phyloP scores from a whole-genome alignment of 1,139 yeast species.

The Meyerozyma smithsonii region DNA sequence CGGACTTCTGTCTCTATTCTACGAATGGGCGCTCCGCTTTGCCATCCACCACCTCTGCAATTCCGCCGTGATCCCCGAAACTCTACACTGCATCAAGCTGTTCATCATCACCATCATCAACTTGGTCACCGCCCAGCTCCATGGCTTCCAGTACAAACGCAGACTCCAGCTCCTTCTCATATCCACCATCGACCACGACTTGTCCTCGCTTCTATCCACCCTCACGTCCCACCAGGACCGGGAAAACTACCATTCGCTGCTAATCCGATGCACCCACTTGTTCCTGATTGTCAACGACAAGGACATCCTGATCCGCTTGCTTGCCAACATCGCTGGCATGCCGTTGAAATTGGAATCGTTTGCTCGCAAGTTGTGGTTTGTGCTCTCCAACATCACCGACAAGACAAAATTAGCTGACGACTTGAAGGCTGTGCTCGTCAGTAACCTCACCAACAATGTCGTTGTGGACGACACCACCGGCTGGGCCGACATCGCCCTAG shows the following conservation, averaged over 20 bases:
- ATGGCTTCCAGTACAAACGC: slow-evolving; percentile 22
- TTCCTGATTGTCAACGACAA: slow-evolving; percentile 34
- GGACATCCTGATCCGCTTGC: slow-evolving; percentile 30
- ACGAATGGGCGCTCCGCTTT: slow-evolving; percentile 31
- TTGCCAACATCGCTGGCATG: slow-evolving; percentile 17
- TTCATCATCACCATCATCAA: slow-evolving; percentile 30
- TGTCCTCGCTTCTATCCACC: slow-evolving; percentile 5
- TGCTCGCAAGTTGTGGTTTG: slow-evolving; percentile 33
- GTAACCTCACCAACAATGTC: slow-evolving; percentile 28
- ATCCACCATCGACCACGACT: slow-evolving; percentile 5
- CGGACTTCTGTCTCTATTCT: slow-evolving; percentile 13
- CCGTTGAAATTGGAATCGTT: slow-evolving; percentile 29
- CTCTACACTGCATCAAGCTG: slow-evolving; percentile 23
- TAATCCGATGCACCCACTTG: slow-evolving; percentile 18
- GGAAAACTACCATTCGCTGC: not conserved
- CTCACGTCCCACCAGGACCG: slow-evolving; percentile 6
- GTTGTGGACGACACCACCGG: slow-evolving; percentile 21
- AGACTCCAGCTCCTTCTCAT: slow-evolving; percentile 9
- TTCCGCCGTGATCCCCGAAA: slow-evolving; percentile 11
- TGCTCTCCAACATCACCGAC: slow-evolving; percentile 14
- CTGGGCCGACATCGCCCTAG: slow-evolving; percentile 25
- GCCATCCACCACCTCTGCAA: slow-evolving; percentile 22
- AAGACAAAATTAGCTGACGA: slow-evolving; percentile 14
- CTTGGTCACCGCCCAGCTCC: slow-evolving; percentile 26
- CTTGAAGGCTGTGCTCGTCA: slow-evolving; percentile 27